phyloP scores from a whole-genome alignment of 108 stramenopile species.

The Cylindrotheca fusiformis region DNA sequence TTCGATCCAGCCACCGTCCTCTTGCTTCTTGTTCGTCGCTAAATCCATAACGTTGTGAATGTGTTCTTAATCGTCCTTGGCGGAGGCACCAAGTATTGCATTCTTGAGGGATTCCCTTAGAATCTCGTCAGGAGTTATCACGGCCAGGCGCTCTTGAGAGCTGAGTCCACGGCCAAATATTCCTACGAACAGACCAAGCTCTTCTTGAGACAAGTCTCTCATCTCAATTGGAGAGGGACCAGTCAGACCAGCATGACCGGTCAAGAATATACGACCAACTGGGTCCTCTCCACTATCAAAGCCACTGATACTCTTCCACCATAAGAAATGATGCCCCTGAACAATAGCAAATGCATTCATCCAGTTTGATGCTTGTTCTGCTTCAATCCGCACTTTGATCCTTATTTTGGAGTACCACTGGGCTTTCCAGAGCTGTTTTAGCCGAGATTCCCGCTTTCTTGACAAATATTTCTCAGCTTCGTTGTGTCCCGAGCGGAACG shows the following conservation, averaged over 20 bases:
- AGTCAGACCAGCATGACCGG: constrained; percentile 82
- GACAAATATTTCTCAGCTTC: constrained; percentile 48
- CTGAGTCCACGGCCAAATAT: constrained; percentile 64
- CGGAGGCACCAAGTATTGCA: constrained; percentile 32
- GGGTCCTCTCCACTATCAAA: constrained; percentile 82
- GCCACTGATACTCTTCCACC: constrained; percentile 70
- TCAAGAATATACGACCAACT: constrained; percentile 60
- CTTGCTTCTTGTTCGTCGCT: too few relatives aligned
- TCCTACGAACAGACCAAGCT: constrained; percentile 26
- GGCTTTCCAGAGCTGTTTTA: constrained; percentile 73
- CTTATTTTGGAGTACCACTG: constrained; percentile 44
- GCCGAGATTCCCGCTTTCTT: constrained; percentile 54
- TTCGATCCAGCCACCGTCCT: too few relatives aligned
- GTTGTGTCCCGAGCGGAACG: constrained; percentile 40
- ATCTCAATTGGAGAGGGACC: constrained; percentile 76
- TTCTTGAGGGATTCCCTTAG: constrained; percentile 51
- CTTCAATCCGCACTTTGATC: constrained; percentile 3
- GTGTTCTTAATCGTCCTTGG: constrained; percentile 23
- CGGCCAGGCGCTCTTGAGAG: constrained; percentile 50
- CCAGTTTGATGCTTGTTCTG: constrained; percentile 39
- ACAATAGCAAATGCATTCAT: constrained; percentile 61
- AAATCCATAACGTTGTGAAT: too few relatives aligned
- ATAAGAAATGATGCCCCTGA: constrained; percentile 80
- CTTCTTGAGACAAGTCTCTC: constrained; percentile 52
- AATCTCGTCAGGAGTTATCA: constrained; percentile 32